Conservation (phyloP, 306 rosid species). For the Trichosanthes truncata region DNA sequence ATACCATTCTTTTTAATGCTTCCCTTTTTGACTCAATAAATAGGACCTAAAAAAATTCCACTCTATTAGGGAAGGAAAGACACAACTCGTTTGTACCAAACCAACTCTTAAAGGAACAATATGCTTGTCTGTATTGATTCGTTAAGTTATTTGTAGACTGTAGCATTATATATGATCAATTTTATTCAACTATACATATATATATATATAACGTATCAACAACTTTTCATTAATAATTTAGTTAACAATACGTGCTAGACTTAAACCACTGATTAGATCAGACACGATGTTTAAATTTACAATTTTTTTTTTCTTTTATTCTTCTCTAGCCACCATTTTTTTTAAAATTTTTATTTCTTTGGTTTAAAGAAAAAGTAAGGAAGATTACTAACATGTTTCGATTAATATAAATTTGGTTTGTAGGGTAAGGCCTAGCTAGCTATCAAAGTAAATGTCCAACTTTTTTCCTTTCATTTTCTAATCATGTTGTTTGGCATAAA, state of each 20-base stretch:
- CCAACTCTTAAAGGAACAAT: background rate
- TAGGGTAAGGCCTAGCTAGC: background rate
- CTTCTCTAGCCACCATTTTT: background rate
- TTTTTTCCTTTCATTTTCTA: background rate
- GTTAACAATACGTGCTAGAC: too few species aligned
- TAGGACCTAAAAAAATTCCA: background rate
- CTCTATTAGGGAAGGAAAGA: background rate
- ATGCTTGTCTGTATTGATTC: background rate
- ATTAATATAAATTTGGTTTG: background rate
- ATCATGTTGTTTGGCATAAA: conserved; percentile 5
- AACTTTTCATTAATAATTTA: too few species aligned
- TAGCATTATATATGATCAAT: background rate
- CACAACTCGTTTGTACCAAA: background rate
- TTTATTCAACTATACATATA: background rate
- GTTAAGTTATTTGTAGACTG: background rate
- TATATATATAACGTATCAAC: background rate
- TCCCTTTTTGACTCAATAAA: background rate
- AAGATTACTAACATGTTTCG: background rate
- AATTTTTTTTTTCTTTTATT: background rate
- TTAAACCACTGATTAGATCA: too few species aligned
- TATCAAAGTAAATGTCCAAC: background rate
- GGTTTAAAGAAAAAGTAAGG: background rate
- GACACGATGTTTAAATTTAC: too few species aligned
- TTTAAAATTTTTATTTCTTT: too few species aligned
- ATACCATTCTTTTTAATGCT: background rate